Conservation (phyloP, 331 rosid species). For the Acacia concinna region DNA sequence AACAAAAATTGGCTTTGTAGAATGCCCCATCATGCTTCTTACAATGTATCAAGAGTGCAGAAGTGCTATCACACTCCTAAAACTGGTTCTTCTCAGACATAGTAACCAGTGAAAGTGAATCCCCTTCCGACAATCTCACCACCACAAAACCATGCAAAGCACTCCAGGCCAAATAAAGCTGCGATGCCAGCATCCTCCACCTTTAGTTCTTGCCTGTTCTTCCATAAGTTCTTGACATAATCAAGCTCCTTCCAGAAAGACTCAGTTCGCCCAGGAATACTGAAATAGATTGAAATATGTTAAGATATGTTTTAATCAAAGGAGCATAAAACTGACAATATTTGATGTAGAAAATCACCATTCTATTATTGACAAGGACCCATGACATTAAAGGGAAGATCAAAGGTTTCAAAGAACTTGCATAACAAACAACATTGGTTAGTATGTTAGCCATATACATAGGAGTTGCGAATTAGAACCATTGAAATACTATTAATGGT, state of each 20-base stretch:
- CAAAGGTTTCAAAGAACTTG: background rate
- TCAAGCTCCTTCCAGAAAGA: slow-evolving; percentile 66
- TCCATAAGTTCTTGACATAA: slow-evolving; percentile 63
- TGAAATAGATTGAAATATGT: slow-evolving; percentile 34
- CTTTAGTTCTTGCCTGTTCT: slow-evolving; percentile 63
- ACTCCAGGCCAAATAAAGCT: slow-evolving; percentile 69
- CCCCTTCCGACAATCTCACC: slow-evolving; percentile 78
- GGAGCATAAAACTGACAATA: background rate
- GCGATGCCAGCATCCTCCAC: slow-evolving; percentile 80
- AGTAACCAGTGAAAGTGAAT: slow-evolving; percentile 68
- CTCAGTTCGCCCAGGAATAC: slow-evolving; percentile 61
- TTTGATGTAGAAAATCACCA: background rate
- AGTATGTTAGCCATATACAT: background rate
- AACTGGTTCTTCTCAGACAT: slow-evolving; percentile 46
- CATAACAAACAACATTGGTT: background rate
- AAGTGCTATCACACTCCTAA: slow-evolving; percentile 26
- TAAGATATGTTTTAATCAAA: background rate
- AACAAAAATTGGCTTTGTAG: slow-evolving; percentile 39
- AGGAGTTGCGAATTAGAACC: background rate
- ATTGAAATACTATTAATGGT: background rate
- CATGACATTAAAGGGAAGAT: background rate
- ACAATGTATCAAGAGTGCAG: slow-evolving; percentile 29
- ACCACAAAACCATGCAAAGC: slow-evolving; percentile 74
- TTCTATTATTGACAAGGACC: background rate
- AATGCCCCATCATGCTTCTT: slow-evolving; percentile 29